Evolutionary conservation across 352 stramenopile species (phyloP), one percentile per base, ranked within the genome.

Genomic region (Pythium plurisporium): DNA sequence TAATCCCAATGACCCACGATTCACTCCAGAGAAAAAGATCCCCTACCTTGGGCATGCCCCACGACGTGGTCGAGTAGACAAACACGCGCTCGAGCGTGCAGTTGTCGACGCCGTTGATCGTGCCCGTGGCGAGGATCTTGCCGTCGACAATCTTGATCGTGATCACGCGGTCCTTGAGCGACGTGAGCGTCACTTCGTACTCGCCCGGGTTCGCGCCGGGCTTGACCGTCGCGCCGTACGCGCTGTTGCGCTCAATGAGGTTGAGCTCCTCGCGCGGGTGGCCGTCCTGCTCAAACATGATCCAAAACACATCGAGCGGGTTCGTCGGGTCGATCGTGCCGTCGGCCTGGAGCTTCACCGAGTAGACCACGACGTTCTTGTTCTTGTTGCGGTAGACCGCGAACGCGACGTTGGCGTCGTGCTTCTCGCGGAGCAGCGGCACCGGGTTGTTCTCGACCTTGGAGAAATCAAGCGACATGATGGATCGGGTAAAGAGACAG

Each of bases 381-480:
- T 95, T 95, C 79, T 93, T 95, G 76, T 93, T 93, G 71, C 85
- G 85, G 77, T 95, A 89, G 48, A 95, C 76, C 17, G 87, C 79
- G 62, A 95, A 95, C 22, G 75, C 79, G 31, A 85, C 72, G 63
- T 95, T 87, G 22, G 73, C 40, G 67, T 93, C 81, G 67, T 81
- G 64, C 61, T 89, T 89, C 47, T 88, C 79, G 23, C 73, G 72
- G 62, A 94, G 79, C 23, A 85, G 48, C 38, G 79, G 78, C 67
- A 94, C 58, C 5, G 84, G 84, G 70, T 92, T 86, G 79, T 94
- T 90, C 55, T 92, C 82, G 25, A 89, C 80, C 70, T 94, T 91
- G 65, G 79, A 86, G 71, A 90, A 94, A 70, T 94, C 84, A 27
- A 85, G 79, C 69, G 74, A 85, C 80, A 88, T 88, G 49, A 34